A percentile compares a stretch with the other conserved stretches of the same genome.
These are phyloP conservation scores for Moniliella sp. DNA, from an alignment of 1,284 basidiomycete species.

Conservation along the genomic window DNA sequence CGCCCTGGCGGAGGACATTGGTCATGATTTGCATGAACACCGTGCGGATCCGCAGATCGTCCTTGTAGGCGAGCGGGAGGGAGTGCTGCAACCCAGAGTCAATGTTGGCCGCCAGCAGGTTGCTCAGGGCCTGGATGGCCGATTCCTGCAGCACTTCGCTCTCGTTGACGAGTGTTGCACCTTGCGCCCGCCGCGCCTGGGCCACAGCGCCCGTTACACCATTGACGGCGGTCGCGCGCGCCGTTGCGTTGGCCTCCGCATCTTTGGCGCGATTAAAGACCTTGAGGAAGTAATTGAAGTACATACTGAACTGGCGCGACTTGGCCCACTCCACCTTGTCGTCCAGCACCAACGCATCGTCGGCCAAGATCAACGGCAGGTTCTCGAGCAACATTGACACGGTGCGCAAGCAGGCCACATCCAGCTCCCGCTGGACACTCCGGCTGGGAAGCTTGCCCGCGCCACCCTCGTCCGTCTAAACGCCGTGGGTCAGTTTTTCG, in stretches of 20 bases:
- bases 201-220: no score
- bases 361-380: constrained; percentile 20
- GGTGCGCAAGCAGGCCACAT: constrained; percentile 20
- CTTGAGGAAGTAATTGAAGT: constrained; percentile 28
- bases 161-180: no score
- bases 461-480: constrained; percentile 10
- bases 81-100: constrained; percentile 75
- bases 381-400: constrained; percentile 22
- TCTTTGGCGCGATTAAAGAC: constrained; percentile 17
- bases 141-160: constrained; percentile 4
- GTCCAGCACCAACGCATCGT: constrained; percentile 22
- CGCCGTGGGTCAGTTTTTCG: no score
- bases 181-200: neutral
- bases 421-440: constrained; percentile 22
- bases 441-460: constrained; percentile 10
- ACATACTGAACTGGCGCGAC: constrained; percentile 20
- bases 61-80: constrained; percentile 55
- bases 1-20: constrained; percentile 52
- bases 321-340: constrained; percentile 29
- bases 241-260: neutral
- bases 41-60: constrained; percentile 49
- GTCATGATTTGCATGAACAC: constrained; percentile 76
- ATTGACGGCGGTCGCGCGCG: no score
- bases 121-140: constrained; percentile 44
- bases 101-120: constrained; percentile 61